These are phyloP conservation scores for Poteriospumella lacustris DNA, from an alignment of 108 stramenopile species.

Conservation along the genomic window DNA sequence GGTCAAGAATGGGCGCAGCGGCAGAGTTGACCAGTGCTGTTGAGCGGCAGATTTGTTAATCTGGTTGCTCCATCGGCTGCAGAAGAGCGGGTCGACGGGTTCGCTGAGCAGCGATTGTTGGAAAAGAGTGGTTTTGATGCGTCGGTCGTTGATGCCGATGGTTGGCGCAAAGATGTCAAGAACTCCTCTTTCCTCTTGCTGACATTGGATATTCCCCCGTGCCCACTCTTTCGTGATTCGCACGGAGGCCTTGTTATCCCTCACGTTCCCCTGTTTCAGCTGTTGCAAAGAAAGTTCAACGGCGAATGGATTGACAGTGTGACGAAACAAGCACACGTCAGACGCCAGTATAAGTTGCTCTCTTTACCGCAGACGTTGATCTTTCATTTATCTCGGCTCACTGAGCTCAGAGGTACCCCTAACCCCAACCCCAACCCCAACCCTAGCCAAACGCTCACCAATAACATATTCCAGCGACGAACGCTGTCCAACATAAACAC, in stretches of 20 bases:
- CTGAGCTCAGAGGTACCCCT: no score
- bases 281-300: constrained; percentile 90
- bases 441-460: no score
- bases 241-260: constrained; percentile 89
- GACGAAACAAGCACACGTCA: constrained; percentile 46
- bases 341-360: constrained; percentile 69
- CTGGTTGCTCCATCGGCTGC: constrained; percentile 87
- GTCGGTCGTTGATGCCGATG: constrained; percentile 61
- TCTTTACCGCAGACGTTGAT: constrained; percentile 81
- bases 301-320: constrained; percentile 59
- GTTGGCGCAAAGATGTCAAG: constrained; percentile 29
- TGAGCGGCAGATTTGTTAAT: constrained; percentile 86
- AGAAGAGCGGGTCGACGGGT: no score
- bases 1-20: no score
- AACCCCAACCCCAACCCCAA: no score
- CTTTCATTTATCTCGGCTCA: constrained; percentile 73
- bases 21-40: constrained; percentile 70
- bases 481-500: no score
- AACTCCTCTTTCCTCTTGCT: constrained; percentile 72
- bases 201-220: constrained; percentile 90
- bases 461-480: no score
- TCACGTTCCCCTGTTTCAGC: constrained; percentile 83
- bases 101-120: no score
- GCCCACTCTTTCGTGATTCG: constrained; percentile 88
- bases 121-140: constrained; percentile 26